Evolutionary conservation across 208 protist species (phyloP).

Genomic region (Trichomonas gallinae): DNA sequence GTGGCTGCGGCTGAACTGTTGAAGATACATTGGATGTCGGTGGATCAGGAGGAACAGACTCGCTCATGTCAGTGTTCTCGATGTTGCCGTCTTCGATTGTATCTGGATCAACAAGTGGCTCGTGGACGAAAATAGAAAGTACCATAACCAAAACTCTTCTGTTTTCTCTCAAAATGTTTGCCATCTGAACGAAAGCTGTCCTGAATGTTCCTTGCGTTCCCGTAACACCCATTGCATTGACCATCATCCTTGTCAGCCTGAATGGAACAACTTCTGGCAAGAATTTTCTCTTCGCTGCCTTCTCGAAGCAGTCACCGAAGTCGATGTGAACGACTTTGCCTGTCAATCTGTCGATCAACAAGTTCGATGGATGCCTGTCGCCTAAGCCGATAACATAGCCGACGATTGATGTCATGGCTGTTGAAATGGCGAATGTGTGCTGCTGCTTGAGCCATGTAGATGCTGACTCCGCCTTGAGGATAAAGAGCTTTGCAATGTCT

Average conservation of each 20-base stretch:
- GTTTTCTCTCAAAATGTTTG: not conserved
- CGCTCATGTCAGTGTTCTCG: not conserved
- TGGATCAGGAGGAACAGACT: not conserved
- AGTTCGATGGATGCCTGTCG: not conserved
- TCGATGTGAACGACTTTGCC: slow-evolving; percentile 26
- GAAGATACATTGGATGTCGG: not conserved
- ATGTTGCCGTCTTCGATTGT: not conserved
- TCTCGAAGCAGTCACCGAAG: slow-evolving; percentile 34
- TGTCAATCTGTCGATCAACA: not conserved
- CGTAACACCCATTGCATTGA: not conserved
- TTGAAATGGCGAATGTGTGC: not conserved
- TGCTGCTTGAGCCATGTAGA: not conserved
- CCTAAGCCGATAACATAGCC: slow-evolving; percentile 5
- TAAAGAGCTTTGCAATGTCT: not conserved
- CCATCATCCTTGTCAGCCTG: slow-evolving; percentile 12
- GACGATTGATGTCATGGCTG: not conserved
- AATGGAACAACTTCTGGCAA: slow-evolving; percentile 25
- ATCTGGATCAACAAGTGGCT: not conserved
- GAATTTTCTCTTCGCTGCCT: slow-evolving; percentile 19
- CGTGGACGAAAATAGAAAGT: not conserved
- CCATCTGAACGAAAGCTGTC: not conserved
- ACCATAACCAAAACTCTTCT: not conserved
- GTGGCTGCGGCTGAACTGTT: not conserved
- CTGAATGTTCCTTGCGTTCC: not conserved
- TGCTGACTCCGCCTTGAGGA: not conserved